A percentile compares a stretch with the other conserved stretches of the same genome.
phyloP scores from a whole-genome alignment of 2,329 filamentous ascomycete genomes.

The Fusarium sp. region DNA sequence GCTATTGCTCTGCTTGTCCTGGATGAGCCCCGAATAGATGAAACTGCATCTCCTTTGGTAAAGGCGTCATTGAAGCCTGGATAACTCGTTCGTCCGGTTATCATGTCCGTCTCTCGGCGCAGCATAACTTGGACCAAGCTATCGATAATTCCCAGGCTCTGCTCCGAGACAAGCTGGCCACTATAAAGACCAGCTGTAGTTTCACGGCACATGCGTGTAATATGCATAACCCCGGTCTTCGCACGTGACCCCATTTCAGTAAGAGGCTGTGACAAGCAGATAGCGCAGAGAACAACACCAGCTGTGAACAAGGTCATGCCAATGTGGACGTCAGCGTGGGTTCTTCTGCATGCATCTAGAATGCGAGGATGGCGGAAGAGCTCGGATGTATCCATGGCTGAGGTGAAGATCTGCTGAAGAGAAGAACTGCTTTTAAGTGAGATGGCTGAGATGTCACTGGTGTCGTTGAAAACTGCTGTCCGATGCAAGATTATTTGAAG shows the following conservation, averaged over 20 bases:
- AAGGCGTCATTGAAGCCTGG: accelerated
- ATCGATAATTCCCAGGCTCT: neutral
- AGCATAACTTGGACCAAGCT: neutral
- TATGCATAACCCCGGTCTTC: accelerated
- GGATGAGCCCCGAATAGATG: neutral
- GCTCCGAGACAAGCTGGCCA: neutral
- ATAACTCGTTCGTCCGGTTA: neutral
- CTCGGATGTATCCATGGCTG: neutral
- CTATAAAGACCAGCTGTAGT: neutral
- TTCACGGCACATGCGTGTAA: neutral
- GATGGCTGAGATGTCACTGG: neutral
- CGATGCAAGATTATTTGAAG: accelerated
- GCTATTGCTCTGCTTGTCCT: accelerated
- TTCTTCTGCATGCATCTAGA: neutral
- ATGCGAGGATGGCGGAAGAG: accelerated
- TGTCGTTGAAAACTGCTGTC: neutral
- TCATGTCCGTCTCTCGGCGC: neutral
- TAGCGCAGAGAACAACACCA: neutral
- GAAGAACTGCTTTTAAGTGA: accelerated
- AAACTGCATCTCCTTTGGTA: accelerated
- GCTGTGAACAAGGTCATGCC: neutral
- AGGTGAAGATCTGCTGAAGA: neutral
- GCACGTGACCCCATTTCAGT: neutral
- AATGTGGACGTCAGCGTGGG: accelerated
- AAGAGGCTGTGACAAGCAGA: neutral